Evolutionary conservation across 1,284 basidiomycete genomes (phyloP).

Genomic region (Ustilago curta): DNA sequence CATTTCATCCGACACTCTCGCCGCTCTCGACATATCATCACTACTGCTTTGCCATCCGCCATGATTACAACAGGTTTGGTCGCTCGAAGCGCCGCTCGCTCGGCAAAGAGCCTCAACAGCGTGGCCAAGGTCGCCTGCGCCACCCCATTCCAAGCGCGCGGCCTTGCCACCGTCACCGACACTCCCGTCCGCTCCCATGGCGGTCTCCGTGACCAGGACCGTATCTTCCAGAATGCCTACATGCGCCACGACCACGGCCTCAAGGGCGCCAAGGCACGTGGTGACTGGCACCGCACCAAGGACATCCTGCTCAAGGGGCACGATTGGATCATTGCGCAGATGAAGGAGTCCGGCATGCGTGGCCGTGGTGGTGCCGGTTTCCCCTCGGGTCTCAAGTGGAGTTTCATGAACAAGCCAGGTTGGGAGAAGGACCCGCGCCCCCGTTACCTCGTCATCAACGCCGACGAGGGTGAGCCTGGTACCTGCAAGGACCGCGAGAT

Average conservation of each 20-base stretch:
- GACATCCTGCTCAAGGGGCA: constrained; percentile 95
- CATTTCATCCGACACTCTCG: background rate
- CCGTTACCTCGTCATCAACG: constrained; percentile 96
- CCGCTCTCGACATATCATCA: background rate
- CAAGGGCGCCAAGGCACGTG: constrained; percentile 77
- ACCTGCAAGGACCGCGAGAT: constrained; percentile 99
- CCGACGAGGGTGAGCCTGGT: constrained; percentile 97
- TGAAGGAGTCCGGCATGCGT: constrained; percentile 95
- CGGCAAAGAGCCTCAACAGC: constrained; percentile 43
- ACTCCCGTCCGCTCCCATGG: constrained; percentile 64
- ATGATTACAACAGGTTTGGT: constrained; percentile 33
- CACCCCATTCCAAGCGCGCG: constrained; percentile 51
- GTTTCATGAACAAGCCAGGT: constrained; percentile 97
- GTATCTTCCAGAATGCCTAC: constrained; percentile 69
- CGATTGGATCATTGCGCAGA: constrained; percentile 94
- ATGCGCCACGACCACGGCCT: constrained; percentile 67
- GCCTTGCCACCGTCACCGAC: constrained; percentile 67
- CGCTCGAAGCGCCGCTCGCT: constrained; percentile 54
- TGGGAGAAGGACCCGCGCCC: constrained; percentile 96
- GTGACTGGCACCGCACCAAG: constrained; percentile 98
- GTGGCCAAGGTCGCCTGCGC: constrained; percentile 49
- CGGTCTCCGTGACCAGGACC: constrained; percentile 68
- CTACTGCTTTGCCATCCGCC: background rate
- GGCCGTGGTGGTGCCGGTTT: constrained; percentile 98
- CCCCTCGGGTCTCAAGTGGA: constrained; percentile 95